Percentiles rank a stretch among this genome's conserved stretches.
phyloP scores from a whole-genome alignment of 1,284 basidiomycete species.

The Ustilago tritici region DNA sequence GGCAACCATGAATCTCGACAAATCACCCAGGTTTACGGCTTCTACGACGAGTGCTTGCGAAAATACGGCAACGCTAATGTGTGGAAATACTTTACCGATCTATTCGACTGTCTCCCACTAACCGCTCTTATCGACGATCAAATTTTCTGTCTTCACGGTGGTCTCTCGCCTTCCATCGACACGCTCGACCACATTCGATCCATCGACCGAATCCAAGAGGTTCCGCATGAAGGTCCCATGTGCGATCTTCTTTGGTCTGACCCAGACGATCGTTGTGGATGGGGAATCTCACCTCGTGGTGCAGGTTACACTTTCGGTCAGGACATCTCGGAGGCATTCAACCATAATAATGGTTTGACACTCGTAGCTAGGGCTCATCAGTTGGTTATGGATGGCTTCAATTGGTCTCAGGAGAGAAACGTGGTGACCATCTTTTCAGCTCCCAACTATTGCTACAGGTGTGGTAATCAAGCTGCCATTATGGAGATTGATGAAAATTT shows the following conservation, averaged over 20 bases:
- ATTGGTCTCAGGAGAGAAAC: constrained; percentile 98
- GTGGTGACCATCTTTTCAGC: constrained; percentile 99
- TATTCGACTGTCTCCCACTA: constrained; percentile 97
- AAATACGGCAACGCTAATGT: constrained; percentile 99
- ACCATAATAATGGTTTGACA: constrained; percentile 98
- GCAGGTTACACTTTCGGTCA: constrained; percentile 99
- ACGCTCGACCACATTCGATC: constrained; percentile 98
- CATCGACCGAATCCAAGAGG: constrained; percentile 98
- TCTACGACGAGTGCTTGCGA: constrained; percentile 98
- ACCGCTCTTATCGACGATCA: constrained; percentile 94
- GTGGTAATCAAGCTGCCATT: constrained; percentile 99
- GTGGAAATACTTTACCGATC: constrained; percentile 98
- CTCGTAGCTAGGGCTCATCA: constrained; percentile 76
- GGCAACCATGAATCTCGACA: constrained; percentile 99
- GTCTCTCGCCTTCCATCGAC: constrained; percentile 98
- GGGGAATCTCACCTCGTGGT: constrained; percentile 98
- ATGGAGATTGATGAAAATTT: constrained; percentile 99
- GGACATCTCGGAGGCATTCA: constrained; percentile 97
- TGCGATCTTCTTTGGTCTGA: constrained; percentile 99
- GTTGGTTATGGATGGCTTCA: constrained; percentile 96
- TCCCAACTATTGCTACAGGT: constrained; percentile 90
- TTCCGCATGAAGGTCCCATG: constrained; percentile 99
- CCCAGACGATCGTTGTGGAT: constrained; percentile 98
- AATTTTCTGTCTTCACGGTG: constrained; percentile 99
- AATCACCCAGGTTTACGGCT: constrained; percentile 99